Evolutionary conservation across 1,284 basidiomycete genomes (phyloP).

Genomic region (Melampsora americana): DNA sequence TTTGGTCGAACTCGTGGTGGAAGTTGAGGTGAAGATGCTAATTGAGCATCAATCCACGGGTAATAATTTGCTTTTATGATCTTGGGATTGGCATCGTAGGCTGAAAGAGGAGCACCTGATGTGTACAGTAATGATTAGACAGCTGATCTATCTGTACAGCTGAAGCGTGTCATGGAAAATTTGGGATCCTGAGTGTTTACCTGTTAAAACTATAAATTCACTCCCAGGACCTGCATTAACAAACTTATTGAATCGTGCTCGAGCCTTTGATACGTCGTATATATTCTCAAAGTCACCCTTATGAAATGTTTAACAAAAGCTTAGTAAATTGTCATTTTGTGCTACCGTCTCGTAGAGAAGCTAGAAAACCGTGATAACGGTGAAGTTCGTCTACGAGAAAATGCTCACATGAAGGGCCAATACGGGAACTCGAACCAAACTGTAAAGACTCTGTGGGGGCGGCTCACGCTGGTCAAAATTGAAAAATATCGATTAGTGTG

Average conservation of each 20-base stretch:
- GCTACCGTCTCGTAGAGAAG: neutral
- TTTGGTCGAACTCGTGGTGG: neutral
- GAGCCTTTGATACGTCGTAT: slow-evolving; percentile 10
- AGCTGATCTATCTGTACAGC: neutral
- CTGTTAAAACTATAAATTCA: slow-evolving; percentile 22
- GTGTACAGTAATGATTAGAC: neutral
- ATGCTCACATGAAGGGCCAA: slow-evolving; percentile 26
- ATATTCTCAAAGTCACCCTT: slow-evolving; percentile 41
- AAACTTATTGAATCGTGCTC: slow-evolving; percentile 18
- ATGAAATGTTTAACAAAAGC: neutral
- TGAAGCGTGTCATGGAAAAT: no score
- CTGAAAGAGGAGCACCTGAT: slow-evolving; percentile 27
- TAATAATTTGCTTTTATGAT: slow-evolving; percentile 26
- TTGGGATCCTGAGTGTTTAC: no score
- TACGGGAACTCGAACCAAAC: slow-evolving; percentile 11
- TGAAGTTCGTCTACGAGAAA: neutral
- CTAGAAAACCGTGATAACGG: neutral
- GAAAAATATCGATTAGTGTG: neutral
- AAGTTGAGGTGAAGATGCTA: neutral
- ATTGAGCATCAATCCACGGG: slow-evolving; percentile 33
- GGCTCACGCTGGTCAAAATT: slow-evolving; percentile 21
- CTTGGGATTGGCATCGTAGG: slow-evolving; percentile 27
- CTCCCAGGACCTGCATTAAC: slow-evolving; percentile 11
- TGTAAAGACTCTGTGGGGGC: slow-evolving; percentile 18
- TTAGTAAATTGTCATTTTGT: neutral